Evolutionary conservation across 768 basidiomycete species (phyloP).

Genomic region (Termitomyces eurrhizus): DNA sequence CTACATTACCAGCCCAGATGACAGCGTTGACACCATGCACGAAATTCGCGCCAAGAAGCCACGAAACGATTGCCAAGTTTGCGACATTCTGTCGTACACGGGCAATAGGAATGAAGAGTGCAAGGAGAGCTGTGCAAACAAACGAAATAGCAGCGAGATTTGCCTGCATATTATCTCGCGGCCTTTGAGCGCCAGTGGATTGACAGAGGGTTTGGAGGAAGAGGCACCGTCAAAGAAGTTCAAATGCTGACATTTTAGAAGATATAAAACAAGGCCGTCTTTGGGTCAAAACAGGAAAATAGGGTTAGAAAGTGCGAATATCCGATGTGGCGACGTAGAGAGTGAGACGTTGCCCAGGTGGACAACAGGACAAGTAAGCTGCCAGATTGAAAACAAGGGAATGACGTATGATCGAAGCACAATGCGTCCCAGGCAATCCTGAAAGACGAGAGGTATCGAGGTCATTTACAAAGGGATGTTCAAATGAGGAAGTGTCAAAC

Average conservation of each 20-base stretch:
- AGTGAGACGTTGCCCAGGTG: neutral
- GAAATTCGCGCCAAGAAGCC: conserved; percentile 48
- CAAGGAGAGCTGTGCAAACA: conserved; percentile 37
- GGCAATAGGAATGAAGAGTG: conserved; percentile 36
- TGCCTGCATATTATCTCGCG: conserved; percentile 25
- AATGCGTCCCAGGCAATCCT: neutral
- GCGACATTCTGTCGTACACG: conserved; percentile 46
- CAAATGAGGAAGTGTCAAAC: conserved; percentile 23
- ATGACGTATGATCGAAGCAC: conserved; percentile 7
- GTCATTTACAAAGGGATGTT: conserved; percentile 21
- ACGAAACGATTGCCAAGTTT: conserved; percentile 43
- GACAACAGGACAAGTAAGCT: conserved; percentile 20
- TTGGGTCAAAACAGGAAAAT: conserved; percentile 4
- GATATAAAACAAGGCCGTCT: conserved; percentile 25
- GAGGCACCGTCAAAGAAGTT: conserved; percentile 12
- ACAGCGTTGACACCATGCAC: conserved; percentile 55
- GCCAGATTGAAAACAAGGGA: conserved; percentile 26
- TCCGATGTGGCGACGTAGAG: conserved; percentile 13
- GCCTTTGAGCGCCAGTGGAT: conserved; percentile 5
- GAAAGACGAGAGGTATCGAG: neutral
- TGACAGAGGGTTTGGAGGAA: no score
- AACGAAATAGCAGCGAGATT: conserved; percentile 41
- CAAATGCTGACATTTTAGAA: conserved; percentile 20
- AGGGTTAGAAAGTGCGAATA: conserved; percentile 1
- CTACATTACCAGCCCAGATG: conserved; percentile 54